Conservation (phyloP, 495 filamentous ascomycete species). For the Penicillium robsamsonii region DNA sequence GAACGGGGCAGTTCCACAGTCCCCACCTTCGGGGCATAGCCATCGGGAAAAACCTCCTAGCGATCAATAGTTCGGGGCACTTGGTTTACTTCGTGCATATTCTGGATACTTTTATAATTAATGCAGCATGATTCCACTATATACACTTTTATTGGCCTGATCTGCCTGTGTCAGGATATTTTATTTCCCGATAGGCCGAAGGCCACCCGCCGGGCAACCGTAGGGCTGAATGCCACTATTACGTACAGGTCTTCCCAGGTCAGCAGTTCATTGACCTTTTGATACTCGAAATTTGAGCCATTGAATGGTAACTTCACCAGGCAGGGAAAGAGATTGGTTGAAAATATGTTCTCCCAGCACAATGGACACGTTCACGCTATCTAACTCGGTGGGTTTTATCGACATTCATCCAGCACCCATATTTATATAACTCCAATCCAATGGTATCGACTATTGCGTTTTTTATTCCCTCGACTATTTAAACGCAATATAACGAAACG, state of each 20-base stretch:
- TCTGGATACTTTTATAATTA: conserved; percentile 3
- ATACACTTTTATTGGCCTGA: background rate
- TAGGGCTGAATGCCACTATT: conserved; percentile 13
- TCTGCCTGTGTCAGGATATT: background rate
- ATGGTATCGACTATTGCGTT: no score
- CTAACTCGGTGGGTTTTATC: no score
- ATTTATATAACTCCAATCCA: no score
- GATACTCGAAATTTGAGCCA: background rate
- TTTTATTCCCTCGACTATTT: no score
- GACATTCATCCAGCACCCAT: no score
- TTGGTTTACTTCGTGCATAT: background rate
- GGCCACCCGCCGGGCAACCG: background rate
- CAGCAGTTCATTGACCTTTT: background rate
- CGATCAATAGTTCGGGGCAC: conserved; percentile 1
- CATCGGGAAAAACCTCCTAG: background rate
- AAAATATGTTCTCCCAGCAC: background rate
- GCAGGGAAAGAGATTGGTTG: background rate
- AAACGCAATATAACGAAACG: no score
- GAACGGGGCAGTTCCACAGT: conserved; percentile 2
- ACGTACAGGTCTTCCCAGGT: background rate
- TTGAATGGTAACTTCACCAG: background rate
- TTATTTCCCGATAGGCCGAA: background rate
- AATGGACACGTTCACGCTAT: background rate
- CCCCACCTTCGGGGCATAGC: conserved; percentile 6
- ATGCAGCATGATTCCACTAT: background rate